phyloP scores from a whole-genome alignment of 2,329 filamentous ascomycete species.

The Capronia americana region DNA sequence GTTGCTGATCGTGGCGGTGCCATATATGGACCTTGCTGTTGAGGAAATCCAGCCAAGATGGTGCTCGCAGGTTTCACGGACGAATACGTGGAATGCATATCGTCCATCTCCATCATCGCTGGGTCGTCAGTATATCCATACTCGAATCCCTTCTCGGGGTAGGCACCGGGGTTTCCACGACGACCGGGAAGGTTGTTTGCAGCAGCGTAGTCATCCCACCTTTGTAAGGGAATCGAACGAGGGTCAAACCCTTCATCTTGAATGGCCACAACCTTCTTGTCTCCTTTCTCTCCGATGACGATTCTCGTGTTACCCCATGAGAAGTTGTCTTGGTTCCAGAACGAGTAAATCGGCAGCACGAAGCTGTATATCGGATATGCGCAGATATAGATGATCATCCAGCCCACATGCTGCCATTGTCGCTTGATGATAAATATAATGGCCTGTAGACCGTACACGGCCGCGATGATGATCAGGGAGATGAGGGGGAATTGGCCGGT shows the following conservation, averaged over 20 bases:
- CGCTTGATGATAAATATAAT: slow-evolving; percentile 96
- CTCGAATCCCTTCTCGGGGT: slow-evolving; percentile 62
- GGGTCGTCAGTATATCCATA: slow-evolving; percentile 72
- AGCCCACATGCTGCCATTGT: slow-evolving; percentile 97
- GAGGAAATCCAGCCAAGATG: slow-evolving; percentile 82
- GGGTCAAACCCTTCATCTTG: slow-evolving; percentile 87
- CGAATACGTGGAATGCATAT: slow-evolving; percentile 95
- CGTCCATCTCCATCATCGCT: slow-evolving; percentile 87
- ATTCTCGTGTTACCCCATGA: slow-evolving; percentile 98
- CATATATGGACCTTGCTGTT: slow-evolving; percentile 71
- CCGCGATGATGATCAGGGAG: slow-evolving; percentile 86
- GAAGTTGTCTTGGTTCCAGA: slow-evolving; percentile 99
- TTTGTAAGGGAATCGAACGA: slow-evolving; percentile 87
- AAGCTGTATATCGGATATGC: slow-evolving; percentile 95
- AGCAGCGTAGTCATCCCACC: slow-evolving; percentile 95
- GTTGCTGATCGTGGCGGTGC: slow-evolving; percentile 77
- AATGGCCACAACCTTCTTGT: slow-evolving; percentile 86
- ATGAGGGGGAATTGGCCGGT: slow-evolving; percentile 81
- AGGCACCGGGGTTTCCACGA: slow-evolving; percentile 66
- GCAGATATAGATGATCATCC: slow-evolving; percentile 99
- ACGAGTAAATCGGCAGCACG: slow-evolving; percentile 90
- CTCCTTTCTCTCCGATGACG: slow-evolving; percentile 91
- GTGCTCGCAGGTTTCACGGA: slow-evolving; percentile 86
- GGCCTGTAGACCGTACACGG: slow-evolving; percentile 93
- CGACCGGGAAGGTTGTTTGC: slow-evolving; percentile 88